Evolutionary conservation across 1,284 basidiomycete genomes (phyloP).

Genomic region (Phellopilus nigrolimitatus): DNA sequence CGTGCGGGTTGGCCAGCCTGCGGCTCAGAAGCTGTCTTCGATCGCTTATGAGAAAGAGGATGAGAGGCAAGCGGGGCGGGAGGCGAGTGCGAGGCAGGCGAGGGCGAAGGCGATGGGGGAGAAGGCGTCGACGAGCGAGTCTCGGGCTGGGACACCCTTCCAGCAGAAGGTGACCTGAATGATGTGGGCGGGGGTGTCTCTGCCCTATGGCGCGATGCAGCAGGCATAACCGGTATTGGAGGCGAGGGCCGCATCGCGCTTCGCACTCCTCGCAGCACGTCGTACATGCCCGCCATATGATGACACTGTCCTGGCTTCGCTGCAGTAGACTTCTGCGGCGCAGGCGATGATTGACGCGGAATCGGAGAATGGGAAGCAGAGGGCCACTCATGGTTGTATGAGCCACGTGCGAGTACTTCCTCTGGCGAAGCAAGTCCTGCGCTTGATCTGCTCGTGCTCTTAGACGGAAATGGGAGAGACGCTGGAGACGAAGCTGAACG

Average conservation of each 20-base stretch:
- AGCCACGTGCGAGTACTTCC: constrained; percentile 15
- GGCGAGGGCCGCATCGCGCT: constrained; percentile 15
- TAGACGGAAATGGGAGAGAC: constrained; percentile 3
- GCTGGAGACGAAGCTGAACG: constrained; percentile 15
- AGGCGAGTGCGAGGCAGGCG: neutral
- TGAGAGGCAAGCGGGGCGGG: neutral
- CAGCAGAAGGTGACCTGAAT: constrained; percentile 8
- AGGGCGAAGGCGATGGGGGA: neutral
- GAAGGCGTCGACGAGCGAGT: neutral
- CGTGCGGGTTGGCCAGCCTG: too few relatives aligned
- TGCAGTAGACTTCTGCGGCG: constrained; percentile 2
- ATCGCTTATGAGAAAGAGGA: neutral
- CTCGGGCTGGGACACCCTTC: neutral
- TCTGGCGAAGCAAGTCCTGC: constrained; percentile 8
- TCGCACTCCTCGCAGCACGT: constrained; percentile 8
- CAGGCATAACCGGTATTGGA: constrained; percentile 14
- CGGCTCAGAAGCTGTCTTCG: too few relatives aligned
- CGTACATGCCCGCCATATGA: constrained; percentile 7
- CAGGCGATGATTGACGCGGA: neutral
- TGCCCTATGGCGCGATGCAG: constrained; percentile 3
- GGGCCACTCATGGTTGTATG: constrained; percentile 20
- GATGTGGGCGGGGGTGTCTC: constrained; percentile 9
- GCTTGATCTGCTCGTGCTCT: neutral
- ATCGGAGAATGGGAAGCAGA: neutral
- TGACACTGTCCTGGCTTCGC: neutral